Conservation (phyloP, 257 asterid genomes). For the Schizonepeta tenuifolia region DNA sequence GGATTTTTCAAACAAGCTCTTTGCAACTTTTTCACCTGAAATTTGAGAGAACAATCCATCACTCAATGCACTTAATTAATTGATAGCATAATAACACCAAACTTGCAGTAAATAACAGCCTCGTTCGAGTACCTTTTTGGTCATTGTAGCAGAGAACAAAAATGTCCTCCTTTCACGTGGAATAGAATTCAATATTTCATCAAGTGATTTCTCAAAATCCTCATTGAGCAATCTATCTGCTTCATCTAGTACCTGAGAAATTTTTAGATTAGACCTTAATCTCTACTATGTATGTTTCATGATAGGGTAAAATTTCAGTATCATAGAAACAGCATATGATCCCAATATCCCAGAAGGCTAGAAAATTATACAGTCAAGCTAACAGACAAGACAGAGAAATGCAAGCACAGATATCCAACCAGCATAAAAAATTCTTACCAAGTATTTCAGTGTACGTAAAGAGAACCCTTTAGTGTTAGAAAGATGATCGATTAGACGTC, state of each 20-base stretch:
- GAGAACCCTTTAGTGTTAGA: constrained; percentile 91
- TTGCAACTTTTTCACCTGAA: constrained; percentile 90
- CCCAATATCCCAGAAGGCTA: neutral
- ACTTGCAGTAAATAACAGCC: neutral
- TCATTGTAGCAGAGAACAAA: constrained; percentile 98
- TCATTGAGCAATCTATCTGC: constrained; percentile 92
- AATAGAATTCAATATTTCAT: constrained; percentile 70
- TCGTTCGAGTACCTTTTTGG: constrained; percentile 63
- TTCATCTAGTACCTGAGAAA: constrained; percentile 83
- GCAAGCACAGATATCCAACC: constrained; percentile 19
- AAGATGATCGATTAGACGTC: constrained; percentile 91
- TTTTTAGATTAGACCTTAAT: neutral
- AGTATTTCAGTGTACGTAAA: constrained; percentile 64
- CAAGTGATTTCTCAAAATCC: constrained; percentile 83
- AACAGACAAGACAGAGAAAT: constrained; percentile 8
- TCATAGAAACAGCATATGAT: neutral
- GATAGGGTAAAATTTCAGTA: neutral
- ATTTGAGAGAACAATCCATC: constrained; percentile 11
- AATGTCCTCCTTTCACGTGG: constrained; percentile 87
- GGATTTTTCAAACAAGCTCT: constrained; percentile 92
- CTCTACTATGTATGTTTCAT: neutral
- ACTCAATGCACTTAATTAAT: neutral
- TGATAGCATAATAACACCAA: neutral
- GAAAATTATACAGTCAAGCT: neutral
- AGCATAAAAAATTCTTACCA: constrained; percentile 57